Evolutionary conservation across 2,329 filamentous ascomycete species (phyloP), one percentile per base, ranked within the genome.

Genomic region (Fragosphaeria purpurea): DNA sequence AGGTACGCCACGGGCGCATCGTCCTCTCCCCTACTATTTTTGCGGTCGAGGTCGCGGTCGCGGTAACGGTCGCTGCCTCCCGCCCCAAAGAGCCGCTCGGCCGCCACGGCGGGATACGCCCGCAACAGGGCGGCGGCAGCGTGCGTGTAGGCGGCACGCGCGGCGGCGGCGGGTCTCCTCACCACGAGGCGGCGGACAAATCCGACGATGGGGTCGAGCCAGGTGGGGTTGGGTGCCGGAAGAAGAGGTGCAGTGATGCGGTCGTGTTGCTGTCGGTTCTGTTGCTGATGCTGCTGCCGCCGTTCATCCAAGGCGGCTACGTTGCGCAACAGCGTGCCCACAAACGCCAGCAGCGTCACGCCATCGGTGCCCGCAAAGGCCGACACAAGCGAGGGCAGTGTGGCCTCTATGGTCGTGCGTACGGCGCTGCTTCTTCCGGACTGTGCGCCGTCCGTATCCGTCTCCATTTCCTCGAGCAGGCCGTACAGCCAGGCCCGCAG

Each of bases 1-100:
- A 85, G 67, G 58, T 81, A 84, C 1, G 78, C 74, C 54, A 80
- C 77, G 0, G 80, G 74, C 53, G 77, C 80, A 37, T 71, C 67
- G 2, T 32, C 42, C 10, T 50, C 50, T 6, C 39, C 13, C 5
- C n/a, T 31, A 8, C 5, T 43, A 6, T 30, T 13, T 9, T 12
- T 35, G 13, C n/a, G 11, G 32, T n/a, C n/a, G 8, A 4, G n/a
- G 35, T 48, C 22, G 48, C 11, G 7, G 43, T 33, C 50, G 3
- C 22, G 22, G 22, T 3, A 2, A 22, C 48, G 8, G 47, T 37
- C 40, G 41, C 12, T 35, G 33, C 4, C 10, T 5, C 67, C 60
- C 49, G 73, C 67, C 7, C 68, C 65, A 64, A 85, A 85, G 2
- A 86, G 65, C 4, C 79, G 61, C 7, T 60, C 59, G 0, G 75